Evolutionary conservation across 2,329 filamentous ascomycete species (phyloP), one percentile per base, ranked within the genome.

Genomic region (Arthrobotrys iridis): DNA sequence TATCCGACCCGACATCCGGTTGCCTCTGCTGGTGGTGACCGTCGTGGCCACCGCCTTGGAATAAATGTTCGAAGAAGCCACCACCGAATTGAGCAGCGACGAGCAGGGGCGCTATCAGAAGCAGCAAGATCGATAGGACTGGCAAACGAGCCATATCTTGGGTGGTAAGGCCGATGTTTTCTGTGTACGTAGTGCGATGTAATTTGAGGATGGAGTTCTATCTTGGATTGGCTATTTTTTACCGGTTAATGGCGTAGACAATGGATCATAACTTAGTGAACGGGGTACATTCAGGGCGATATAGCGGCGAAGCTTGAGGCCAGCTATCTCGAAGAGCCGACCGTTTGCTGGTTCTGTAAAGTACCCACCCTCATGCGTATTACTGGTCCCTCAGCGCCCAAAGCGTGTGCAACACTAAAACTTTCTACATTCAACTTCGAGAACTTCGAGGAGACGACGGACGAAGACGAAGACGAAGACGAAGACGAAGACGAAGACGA

Each of bases 51-150:
- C 64, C 64, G 78, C 88, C 88, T 79, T 88, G 87, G 82, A 99
- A 98, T 92, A 98, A 97, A 80, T 98, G 93, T 82, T 97, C 93
- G 84, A 98, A 99, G 87, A 99, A 97, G 81, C 76, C 67, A 8
- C 92, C 91, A 24, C 60, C 60, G 82, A 98, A 98, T 83, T 98
- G 94, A 8, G 92, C 88, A 13, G 84, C 79, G 30, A 88, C 83
- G 76, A 87, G 83, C 72, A 92, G 81, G 26, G 93, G 82, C 57
- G 91, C 83, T 13, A 93, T 81, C 18, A 88, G 78, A 46, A 86
- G 48, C 41, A 79, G 68, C 37, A 82, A 48, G 33, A 82, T 58
- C 4, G 67, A 65, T 30, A 77, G n/a, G 18, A 64, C 30, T 5
- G 67, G 48, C 46, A 59, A 64, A 7, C 48, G 59, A 48, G 50